A percentile compares a stretch with the other conserved stretches of the same genome.
phyloP scores from a whole-genome alignment of 164 flowering plant genomes.

The Buxus sempervirens region DNA sequence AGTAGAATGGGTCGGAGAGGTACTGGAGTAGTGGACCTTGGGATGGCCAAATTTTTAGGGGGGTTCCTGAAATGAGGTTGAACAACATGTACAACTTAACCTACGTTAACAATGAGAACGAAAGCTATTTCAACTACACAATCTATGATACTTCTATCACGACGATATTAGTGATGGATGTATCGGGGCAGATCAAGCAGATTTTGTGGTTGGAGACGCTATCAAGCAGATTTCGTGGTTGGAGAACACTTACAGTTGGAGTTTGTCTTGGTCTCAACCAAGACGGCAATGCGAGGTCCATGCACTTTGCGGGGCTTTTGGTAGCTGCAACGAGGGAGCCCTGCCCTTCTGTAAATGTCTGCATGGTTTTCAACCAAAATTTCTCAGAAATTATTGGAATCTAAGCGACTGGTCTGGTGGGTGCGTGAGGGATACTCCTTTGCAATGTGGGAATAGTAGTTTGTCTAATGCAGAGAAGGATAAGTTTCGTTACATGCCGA shows the following conservation, averaged over 20 bases:
- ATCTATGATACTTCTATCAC: background rate
- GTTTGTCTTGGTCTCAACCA: background rate
- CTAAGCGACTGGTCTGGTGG: background rate
- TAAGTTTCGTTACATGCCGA: background rate
- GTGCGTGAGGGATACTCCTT: background rate
- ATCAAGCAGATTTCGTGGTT: conserved; percentile 4
- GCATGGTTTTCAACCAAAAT: background rate
- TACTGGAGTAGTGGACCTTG: conserved; percentile 15
- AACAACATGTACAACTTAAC: background rate
- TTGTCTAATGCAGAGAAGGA: background rate
- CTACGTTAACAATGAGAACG: background rate
- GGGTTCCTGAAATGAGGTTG: conserved; percentile 5
- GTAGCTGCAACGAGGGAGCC: background rate
- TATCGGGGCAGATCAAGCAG: background rate
- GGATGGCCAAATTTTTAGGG: conserved; percentile 6
- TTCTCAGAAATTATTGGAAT: background rate
- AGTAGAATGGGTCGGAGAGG: background rate
- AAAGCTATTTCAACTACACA: background rate
- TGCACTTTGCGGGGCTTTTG: conserved; percentile 11
- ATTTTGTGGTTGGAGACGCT: too few relatives aligned
- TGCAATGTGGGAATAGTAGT: background rate
- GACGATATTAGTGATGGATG: background rate
- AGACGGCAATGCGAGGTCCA: conserved; percentile 1
- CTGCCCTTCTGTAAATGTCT: conserved; percentile 12
- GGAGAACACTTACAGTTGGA: background rate